phyloP scores from a whole-genome alignment of 352 stramenopile genomes.

The Globisporangium cystogenes region DNA sequence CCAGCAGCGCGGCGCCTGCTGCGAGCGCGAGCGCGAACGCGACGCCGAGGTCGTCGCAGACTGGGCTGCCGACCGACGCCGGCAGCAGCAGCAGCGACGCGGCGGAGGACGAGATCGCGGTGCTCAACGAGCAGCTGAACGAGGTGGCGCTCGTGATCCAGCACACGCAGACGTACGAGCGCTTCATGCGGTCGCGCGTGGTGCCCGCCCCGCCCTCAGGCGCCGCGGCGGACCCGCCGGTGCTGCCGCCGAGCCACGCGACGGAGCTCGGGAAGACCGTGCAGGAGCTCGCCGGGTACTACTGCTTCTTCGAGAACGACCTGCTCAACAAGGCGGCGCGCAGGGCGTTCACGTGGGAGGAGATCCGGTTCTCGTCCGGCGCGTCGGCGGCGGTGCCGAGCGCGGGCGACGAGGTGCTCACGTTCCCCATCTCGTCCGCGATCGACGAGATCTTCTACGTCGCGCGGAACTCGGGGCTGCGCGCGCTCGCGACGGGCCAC shows the following conservation, averaged over 20 bases:
- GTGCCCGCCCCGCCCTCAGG: slow-evolving; percentile 1
- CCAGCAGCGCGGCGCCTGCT: neutral
- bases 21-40: neutral
- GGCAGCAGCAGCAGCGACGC: slow-evolving; percentile 8
- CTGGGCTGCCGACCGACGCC: slow-evolving; percentile 1
- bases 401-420: slow-evolving; percentile 27
- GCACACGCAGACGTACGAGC: slow-evolving; percentile 86
- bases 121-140: slow-evolving; percentile 84
- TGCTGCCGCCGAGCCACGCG: slow-evolving; percentile 54
- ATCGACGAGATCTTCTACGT: slow-evolving; percentile 89
- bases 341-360: slow-evolving; percentile 86
- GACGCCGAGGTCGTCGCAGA: slow-evolving; percentile 4
- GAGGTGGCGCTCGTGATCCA: slow-evolving; percentile 84
- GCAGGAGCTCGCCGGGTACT: slow-evolving; percentile 80
- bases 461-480: slow-evolving; percentile 67
- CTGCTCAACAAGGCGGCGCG: slow-evolving; percentile 64
- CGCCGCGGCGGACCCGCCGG: neutral
- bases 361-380: slow-evolving; percentile 58
- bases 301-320: slow-evolving; percentile 85
- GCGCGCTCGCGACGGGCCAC: slow-evolving; percentile 78
- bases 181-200: slow-evolving; percentile 78
- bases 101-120: slow-evolving; percentile 51
- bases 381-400: neutral
- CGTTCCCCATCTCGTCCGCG: slow-evolving; percentile 74
- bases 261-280: slow-evolving; percentile 79